Evolutionary conservation across 2,329 filamentous ascomycete genomes (phyloP).

Genomic region (Biscogniauxia sp.): DNA sequence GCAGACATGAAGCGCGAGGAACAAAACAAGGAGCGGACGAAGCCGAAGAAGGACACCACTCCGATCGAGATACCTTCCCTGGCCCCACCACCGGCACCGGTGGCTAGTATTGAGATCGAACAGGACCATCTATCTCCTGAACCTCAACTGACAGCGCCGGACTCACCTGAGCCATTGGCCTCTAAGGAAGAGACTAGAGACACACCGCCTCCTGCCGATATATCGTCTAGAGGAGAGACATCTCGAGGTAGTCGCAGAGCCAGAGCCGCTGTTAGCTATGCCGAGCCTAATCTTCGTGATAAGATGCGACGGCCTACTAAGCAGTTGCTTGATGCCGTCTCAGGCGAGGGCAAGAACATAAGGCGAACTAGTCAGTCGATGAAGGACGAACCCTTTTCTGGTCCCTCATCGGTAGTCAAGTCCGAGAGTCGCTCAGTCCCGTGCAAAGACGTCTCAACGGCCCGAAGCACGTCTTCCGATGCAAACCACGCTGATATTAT

Average conservation of each 20-base stretch:
- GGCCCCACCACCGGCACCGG: slow-evolving; percentile 16
- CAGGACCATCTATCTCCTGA: slow-evolving; percentile 38
- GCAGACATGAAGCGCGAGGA: slow-evolving; percentile 29
- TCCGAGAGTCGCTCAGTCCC: slow-evolving; percentile 36
- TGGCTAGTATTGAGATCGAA: slow-evolving; percentile 27
- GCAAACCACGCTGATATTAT: slow-evolving; percentile 23
- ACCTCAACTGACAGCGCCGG: slow-evolving; percentile 43
- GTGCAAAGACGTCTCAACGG: slow-evolving; percentile 31
- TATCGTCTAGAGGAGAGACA: slow-evolving; percentile 54
- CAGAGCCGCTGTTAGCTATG: slow-evolving; percentile 71
- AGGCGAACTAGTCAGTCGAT: slow-evolving; percentile 41
- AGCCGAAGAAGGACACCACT: slow-evolving; percentile 23
- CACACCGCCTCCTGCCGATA: slow-evolving; percentile 59
- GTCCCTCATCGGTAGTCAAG: slow-evolving; percentile 30
- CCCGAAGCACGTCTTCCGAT: slow-evolving; percentile 5
- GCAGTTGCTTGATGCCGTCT: slow-evolving; percentile 71
- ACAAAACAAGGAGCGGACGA: slow-evolving; percentile 12
- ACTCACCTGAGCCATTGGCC: slow-evolving; percentile 47
- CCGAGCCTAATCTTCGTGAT: slow-evolving; percentile 75
- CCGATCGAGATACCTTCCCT: slow-evolving; percentile 31
- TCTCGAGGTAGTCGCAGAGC: slow-evolving; percentile 66
- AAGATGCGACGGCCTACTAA: slow-evolving; percentile 83
- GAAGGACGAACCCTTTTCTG: slow-evolving; percentile 25
- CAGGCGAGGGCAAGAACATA: slow-evolving; percentile 56
- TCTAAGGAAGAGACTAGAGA: slow-evolving; percentile 40